Conservation (phyloP, 129 eudicot species). For the Pseudognaphalium luteoalbum region DNA sequence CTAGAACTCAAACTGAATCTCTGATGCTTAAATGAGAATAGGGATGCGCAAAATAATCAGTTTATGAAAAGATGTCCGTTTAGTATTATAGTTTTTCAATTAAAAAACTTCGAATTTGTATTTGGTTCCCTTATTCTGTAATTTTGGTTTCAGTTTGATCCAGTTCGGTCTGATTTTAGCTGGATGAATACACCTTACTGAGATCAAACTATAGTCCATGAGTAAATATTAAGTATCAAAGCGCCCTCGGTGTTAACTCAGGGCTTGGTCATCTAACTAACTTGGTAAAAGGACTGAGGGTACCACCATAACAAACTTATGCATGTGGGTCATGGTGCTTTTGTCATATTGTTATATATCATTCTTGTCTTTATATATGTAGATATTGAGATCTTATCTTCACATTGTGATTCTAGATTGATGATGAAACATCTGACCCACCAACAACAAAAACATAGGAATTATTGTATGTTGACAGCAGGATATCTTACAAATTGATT, state of each 20-base stretch:
- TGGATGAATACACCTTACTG: not conserved
- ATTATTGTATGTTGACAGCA: slow-evolving; percentile 40
- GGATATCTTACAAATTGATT: slow-evolving; percentile 44
- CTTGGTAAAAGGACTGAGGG: slow-evolving; percentile 29
- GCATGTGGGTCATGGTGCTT: slow-evolving; percentile 37
- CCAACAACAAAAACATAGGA: slow-evolving; percentile 33
- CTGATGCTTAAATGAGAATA: not conserved
- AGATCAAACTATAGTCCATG: not conserved
- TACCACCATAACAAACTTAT: slow-evolving; percentile 38
- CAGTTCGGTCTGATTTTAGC: not conserved
- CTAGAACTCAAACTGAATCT: not conserved
- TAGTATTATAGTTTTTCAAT: not conserved
- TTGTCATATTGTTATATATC: slow-evolving; percentile 23
- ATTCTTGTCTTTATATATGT: slow-evolving; percentile 35
- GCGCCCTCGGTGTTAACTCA: not conserved
- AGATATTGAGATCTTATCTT: slow-evolving; percentile 42
- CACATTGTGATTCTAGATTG: slow-evolving; percentile 36
- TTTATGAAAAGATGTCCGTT: not conserved
- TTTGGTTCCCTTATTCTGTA: not conserved
- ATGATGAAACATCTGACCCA: slow-evolving; percentile 37
- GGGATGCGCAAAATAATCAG: not conserved
- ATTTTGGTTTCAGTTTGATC: not conserved
- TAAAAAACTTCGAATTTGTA: not conserved
- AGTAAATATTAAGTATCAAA: not conserved
- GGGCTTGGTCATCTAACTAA: slow-evolving; percentile 21